Evolutionary conservation across 352 stramenopile species (phyloP), one percentile per base, ranked within the genome.

Genomic region (Globisporangium ultimum): DNA sequence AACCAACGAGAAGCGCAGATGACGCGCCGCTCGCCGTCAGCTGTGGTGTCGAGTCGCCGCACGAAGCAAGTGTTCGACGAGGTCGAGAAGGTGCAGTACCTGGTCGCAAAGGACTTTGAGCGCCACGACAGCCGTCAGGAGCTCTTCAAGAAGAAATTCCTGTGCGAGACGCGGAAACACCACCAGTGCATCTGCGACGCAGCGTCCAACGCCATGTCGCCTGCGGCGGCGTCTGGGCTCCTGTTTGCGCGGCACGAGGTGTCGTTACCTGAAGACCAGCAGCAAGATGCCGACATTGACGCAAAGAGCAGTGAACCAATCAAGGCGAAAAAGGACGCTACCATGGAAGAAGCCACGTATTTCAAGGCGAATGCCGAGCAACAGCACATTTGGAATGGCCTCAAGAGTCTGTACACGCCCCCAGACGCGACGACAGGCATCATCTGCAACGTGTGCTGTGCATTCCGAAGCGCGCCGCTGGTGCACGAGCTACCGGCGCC

Each of bases 141-240:
- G 62, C 64, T 68, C 18, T 88, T 88, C 64, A 76, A 79, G 50
- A 71, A 72, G 66, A 70, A 82, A 50, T 85, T 86, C 62, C 71
- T 67, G 14, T 64, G 65, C 38, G 73, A 86, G 49, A 71, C 76
- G 47, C 70, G 75, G 18, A 78, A 70, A 59, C 70, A 84, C 67
- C 70, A 72, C 51, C 70, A 79, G 45, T 63, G 62, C 21, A 86
- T 86, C 34, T 88, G 71, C 41, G 65, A 80, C 24, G 50, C 66
- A 3, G 71, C 67, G 4, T 68, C 64, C 46, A 72, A 60, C 55
- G 38, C 70, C 1, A 63, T 43, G 20, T 55, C 56, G 22, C 62
- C 64, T 8, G 60, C 65, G 0, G 66, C 56, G 18, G 69, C 70
- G 6, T 66, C 66, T 5, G 63, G 64, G 4, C 42, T 81, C 53